phyloP scores from a whole-genome alignment of 164 flowering plant species.

The Nelumbo lutea region DNA sequence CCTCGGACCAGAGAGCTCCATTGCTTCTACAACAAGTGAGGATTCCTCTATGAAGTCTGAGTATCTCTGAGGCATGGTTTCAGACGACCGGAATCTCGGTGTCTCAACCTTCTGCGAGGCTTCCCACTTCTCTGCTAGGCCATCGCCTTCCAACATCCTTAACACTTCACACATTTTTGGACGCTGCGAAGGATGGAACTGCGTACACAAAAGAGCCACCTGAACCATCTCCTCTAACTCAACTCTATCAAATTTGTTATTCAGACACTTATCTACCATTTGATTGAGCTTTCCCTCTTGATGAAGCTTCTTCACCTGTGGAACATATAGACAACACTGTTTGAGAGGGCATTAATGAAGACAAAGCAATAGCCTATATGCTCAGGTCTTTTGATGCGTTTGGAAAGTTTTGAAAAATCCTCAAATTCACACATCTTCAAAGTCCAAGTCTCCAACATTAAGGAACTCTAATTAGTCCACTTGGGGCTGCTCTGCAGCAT shows the following conservation, averaged over 20 bases:
- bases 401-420: no score
- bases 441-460: no score
- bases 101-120: slow-evolving; percentile 52
- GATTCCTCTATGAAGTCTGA: slow-evolving; percentile 64
- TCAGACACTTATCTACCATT: slow-evolving; percentile 37
- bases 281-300: slow-evolving; percentile 36
- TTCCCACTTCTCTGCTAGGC: slow-evolving; percentile 50
- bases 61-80: slow-evolving; percentile 38
- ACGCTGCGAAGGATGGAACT: slow-evolving; percentile 32
- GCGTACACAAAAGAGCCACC: slow-evolving; percentile 47
- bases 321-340: not conserved
- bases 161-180: slow-evolving; percentile 56
- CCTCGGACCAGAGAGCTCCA: slow-evolving; percentile 80
- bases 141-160: slow-evolving; percentile 50
- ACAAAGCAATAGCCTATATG: no score
- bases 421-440: no score
- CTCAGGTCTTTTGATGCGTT: no score
- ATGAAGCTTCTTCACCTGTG: slow-evolving; percentile 42
- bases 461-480: no score
- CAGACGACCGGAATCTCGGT: slow-evolving; percentile 35
- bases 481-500: no score
- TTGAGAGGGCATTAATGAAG: not conserved
- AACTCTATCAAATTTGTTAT: slow-evolving; percentile 25
- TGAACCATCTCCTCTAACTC: slow-evolving; percentile 47
- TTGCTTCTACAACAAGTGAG: slow-evolving; percentile 61